A percentile compares a stretch with the other conserved stretches of the same genome.
Evolutionary conservation across 345 rosid genomes (phyloP).

Genomic region (Toxicodendron radicans): DNA sequence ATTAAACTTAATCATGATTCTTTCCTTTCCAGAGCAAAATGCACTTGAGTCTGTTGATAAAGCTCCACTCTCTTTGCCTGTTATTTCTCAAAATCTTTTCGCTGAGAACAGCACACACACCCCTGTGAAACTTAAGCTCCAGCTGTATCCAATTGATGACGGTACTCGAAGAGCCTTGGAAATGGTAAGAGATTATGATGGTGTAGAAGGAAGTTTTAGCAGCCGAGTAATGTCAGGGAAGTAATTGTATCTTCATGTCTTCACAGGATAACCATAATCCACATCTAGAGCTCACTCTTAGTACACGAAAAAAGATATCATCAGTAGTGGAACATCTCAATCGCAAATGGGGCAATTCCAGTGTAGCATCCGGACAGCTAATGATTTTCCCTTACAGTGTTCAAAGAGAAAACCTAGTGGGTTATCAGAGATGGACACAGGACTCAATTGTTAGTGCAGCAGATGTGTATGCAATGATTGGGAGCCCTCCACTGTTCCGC

Average conservation of each 20-base stretch:
- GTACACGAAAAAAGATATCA: conserved; percentile 90
- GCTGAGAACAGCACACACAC: conserved; percentile 47
- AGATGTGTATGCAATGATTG: conserved; percentile 68
- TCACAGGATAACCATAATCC: conserved; percentile 94
- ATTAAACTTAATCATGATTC: conserved; percentile 10
- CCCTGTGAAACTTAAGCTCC: conserved; percentile 83
- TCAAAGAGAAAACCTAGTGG: conserved; percentile 58
- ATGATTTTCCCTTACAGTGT: conserved; percentile 75
- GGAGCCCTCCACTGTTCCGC: conserved; percentile 82
- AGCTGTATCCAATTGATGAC: conserved; percentile 94
- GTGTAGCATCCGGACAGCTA: conserved; percentile 76
- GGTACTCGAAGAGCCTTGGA: conserved; percentile 81
- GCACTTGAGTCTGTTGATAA: conserved; percentile 43
- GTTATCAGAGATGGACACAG: conserved; percentile 74
- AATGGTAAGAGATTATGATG: conserved; percentile 57
- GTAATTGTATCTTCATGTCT: conserved; percentile 31
- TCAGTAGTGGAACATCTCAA: conserved; percentile 91
- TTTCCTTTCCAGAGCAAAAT: conserved; percentile 40
- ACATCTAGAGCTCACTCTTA: conserved; percentile 93
- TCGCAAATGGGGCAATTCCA: conserved; percentile 95
- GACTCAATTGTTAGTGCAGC: conserved; percentile 71
- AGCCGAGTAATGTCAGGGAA: conserved; percentile 14
- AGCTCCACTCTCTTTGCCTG: conserved; percentile 38
- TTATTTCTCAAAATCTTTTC: conserved; percentile 48
- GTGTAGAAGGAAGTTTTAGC: conserved; percentile 19